Base-by-base conservation (phyloP, 305 asterid species). In the Ruellia speciosa region DNA sequence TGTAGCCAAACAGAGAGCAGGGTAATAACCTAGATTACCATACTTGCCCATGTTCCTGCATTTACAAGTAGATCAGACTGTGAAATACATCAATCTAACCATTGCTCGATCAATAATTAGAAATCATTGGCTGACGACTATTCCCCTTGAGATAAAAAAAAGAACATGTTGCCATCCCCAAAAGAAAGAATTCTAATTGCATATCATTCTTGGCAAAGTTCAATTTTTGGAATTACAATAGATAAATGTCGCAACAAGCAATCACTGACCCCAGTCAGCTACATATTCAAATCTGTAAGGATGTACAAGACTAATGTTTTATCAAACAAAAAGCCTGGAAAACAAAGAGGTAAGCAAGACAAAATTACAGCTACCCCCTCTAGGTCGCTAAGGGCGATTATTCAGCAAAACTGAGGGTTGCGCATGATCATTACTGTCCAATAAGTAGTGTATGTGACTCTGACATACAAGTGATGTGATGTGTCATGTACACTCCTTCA, bases 41-140 rank as follows among this genome's bases (percentile, higher is more conserved):
- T 66, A 82, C 72, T 79, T 77, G 59, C 66, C 69, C 83, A 79
- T 77, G 72, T 80, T 94, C 78, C 99, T 89, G 85, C 78, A 79
- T 41, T 24, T 59, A 63, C 60, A 54, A 66, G 62, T 53, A 70
- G n/a, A 66, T 65, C 24, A 71, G 63, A 47, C 37, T 52, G n/a
- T 56, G 16, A 60, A 68, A 58, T 13, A 59, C 28, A 71, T 13
- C 13, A 17, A 50, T 10, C 46, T 14, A 31, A 49, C 16, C 24
- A 12, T 45, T 49, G 48, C 33, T 43, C 31, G 52, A 59, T 56
- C 34, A 13, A 16, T 54, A 13, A 58, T 39, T 54, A 49, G 49
- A 49, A 16, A 49, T 47, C 43, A 37, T 43, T 11, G 48, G 48
- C 11, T 4, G 15, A 34, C 5, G 9, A 50, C 35, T 31, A 17